Percentiles rank a stretch among this genome's conserved stretches.
Conservation (phyloP, 345 rosid genomes). For the Pistacia vera region DNA sequence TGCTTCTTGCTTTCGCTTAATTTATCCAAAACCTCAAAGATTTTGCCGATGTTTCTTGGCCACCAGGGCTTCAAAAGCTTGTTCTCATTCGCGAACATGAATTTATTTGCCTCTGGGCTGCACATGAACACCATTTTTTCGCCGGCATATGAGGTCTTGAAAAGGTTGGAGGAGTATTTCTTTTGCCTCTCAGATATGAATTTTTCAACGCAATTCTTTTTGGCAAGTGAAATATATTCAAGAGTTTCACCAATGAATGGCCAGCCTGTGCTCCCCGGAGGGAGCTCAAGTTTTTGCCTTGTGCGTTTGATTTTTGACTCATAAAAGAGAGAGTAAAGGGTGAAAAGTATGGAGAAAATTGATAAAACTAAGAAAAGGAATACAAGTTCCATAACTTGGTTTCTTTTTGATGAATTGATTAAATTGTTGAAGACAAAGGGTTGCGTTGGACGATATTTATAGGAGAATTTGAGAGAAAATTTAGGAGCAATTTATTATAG, state of each 20-base stretch:
- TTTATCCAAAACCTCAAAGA: background rate
- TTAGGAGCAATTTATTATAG: background rate
- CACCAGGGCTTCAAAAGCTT: constrained; percentile 18
- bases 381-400: background rate
- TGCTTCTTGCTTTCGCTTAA: no score
- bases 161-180: constrained; percentile 2
- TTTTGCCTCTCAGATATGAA: constrained; percentile 11
- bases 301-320: background rate
- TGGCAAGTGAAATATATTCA: background rate
- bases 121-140: constrained; percentile 12
- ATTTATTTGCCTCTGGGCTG: constrained; percentile 21
- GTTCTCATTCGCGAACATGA: constrained; percentile 12
- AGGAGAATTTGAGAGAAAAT: background rate
- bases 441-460: background rate
- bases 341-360: background rate
- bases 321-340: background rate
- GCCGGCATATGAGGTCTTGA: background rate
- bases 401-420: background rate
- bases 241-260: constrained; percentile 24
- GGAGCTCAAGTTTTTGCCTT: background rate
- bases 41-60: background rate
- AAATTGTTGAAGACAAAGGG: background rate
- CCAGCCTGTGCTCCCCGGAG: constrained; percentile 16
- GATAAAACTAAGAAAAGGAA: background rate
- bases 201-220: background rate